phyloP scores from a whole-genome alignment of 2,329 filamentous ascomycete species.

The Colletotrichum cordylinicola region DNA sequence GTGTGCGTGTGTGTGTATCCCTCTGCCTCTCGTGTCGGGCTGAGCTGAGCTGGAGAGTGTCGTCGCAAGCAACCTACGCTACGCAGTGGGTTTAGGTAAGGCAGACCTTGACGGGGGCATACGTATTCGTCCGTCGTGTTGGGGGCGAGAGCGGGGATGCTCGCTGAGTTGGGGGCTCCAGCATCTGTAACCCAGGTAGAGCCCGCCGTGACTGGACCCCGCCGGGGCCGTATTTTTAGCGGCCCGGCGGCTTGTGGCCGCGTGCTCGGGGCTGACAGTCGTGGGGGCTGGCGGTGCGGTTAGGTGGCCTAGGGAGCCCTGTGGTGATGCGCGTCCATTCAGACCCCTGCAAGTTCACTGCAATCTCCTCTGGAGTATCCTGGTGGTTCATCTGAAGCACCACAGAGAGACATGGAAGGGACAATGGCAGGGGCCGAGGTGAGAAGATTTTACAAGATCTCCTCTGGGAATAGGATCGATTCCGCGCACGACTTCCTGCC shows the following conservation, averaged over 20 bases:
- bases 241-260: constrained; percentile 15
- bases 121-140: neutral
- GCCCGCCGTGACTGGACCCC: neutral
- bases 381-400: neutral
- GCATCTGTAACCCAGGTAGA: neutral
- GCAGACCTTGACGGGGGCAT: neutral
- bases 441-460: neutral
- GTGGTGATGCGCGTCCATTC: neutral
- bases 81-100: neutral
- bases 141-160: neutral
- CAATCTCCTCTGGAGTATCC: neutral
- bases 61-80: neutral
- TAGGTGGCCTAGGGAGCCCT: neutral
- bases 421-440: neutral
- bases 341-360: neutral
- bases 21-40: neutral
- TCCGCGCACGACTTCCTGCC: neutral
- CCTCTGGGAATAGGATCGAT: neutral
- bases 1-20: neutral
- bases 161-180: neutral
- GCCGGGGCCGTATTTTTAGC: constrained; percentile 21
- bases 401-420: neutral
- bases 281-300: neutral
- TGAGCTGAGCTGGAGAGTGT: neutral
- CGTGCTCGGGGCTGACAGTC: constrained; percentile 7